These are phyloP conservation scores for Paramecium sonneborni DNA, from an alignment of 73 alveolate genomes.

Conservation along the genomic window DNA sequence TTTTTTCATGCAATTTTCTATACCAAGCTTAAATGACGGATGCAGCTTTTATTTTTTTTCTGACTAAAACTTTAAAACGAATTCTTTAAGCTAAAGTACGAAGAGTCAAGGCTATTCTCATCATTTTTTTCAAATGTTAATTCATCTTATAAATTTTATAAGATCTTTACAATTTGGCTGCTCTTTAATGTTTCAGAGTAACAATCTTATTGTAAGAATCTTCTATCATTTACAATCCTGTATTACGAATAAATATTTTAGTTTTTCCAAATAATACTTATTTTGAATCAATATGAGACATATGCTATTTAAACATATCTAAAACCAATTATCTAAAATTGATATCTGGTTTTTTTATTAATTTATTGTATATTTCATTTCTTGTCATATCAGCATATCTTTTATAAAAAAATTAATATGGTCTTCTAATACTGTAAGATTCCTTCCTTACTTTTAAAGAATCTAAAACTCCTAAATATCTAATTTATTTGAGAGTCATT, in stretches of 20 bases:
- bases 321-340: slow-evolving; percentile 11
- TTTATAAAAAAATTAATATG: slow-evolving; percentile 84
- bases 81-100: neutral
- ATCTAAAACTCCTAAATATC: slow-evolving; percentile 98
- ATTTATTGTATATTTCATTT: neutral
- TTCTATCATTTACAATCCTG: neutral
- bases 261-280: slow-evolving; percentile 5
- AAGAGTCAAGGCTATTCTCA: neutral
- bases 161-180: neutral
- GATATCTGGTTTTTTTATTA: neutral
- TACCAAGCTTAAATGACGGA: neutral
- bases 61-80: neutral
- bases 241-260: neutral
- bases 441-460: slow-evolving; percentile 91
- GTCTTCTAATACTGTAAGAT: slow-evolving; percentile 89
- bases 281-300: neutral
- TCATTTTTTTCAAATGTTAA: neutral
- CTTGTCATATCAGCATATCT: slow-evolving; percentile 82
- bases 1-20: neutral
- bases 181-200: neutral
- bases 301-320: slow-evolving; percentile 1
- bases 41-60: neutral
- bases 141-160: slow-evolving; percentile 38
- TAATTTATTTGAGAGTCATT: slow-evolving; percentile 87
- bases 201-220: neutral